These are phyloP conservation scores for Talaromyces rugulosus DNA, from an alignment of 2,329 filamentous ascomycete genomes.

Conservation along the genomic window DNA sequence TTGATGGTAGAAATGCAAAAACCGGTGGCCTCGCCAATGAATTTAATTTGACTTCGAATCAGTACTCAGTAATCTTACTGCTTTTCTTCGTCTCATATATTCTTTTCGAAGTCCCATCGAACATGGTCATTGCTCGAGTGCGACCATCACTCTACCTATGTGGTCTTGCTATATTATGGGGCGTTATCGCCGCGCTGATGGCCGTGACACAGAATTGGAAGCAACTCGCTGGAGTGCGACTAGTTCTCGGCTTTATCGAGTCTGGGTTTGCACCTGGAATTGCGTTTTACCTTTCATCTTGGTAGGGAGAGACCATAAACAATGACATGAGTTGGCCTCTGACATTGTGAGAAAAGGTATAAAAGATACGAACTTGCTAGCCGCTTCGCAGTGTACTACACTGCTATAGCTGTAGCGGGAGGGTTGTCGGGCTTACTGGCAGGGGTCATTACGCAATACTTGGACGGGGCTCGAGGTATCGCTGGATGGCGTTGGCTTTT, in stretches of 20 bases:
- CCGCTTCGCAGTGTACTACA: constrained; percentile 51
- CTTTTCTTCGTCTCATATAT: constrained; percentile 53
- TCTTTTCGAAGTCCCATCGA: constrained; percentile 50
- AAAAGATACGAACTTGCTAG: constrained; percentile 22
- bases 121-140: constrained; percentile 50
- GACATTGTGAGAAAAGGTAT: constrained; percentile 27
- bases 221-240: constrained; percentile 22
- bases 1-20: constrained; percentile 42
- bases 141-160: constrained; percentile 47
- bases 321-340: too few relatives aligned
- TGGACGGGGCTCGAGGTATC: constrained; percentile 21
- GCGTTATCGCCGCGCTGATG: constrained; percentile 17
- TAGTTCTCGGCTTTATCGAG: constrained; percentile 23
- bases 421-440: constrained; percentile 22
- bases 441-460: constrained; percentile 22
- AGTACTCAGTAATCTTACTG: constrained; percentile 49
- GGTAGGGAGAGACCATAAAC: constrained; percentile 26
- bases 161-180: constrained; percentile 18
- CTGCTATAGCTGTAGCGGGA: constrained; percentile 49
- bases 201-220: constrained; percentile 22
- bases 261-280: too few relatives aligned
- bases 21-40: constrained; percentile 55
- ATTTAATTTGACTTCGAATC: constrained; percentile 37
- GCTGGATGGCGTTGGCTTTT: constrained; percentile 27
- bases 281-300: constrained; percentile 21